Conservation (phyloP, 768 basidiomycete species). For the Candolleomyces eurysporus region DNA sequence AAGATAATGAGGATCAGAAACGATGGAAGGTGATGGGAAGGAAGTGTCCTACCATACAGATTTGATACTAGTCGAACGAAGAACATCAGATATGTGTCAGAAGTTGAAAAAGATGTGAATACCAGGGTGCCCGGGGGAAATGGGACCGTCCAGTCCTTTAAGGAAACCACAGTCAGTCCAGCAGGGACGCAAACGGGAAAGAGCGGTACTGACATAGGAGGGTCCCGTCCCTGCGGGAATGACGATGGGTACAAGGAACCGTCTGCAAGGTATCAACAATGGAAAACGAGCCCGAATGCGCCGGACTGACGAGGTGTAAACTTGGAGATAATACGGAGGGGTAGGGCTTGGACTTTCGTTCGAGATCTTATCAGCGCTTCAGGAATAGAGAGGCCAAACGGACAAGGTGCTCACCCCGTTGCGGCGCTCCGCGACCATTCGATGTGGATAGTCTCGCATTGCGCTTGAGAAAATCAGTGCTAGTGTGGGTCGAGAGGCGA, state of each 20-base stretch:
- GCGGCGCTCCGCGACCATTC: conserved; percentile 39
- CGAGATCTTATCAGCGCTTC: neutral
- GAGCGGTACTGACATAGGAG: conserved; percentile 40
- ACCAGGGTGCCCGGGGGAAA: conserved; percentile 58
- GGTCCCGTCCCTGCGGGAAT: conserved; percentile 46
- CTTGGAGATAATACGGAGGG: conserved; percentile 58
- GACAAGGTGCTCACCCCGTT: conserved; percentile 32
- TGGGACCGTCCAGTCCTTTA: conserved; percentile 57
- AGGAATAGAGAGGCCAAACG: conserved; percentile 3
- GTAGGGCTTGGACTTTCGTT: conserved; percentile 47
- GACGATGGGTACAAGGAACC: conserved; percentile 50
- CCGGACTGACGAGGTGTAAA: conserved; percentile 56
- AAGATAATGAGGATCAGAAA: neutral
- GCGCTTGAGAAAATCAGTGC: conserved; percentile 24
- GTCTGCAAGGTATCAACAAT: conserved; percentile 23
- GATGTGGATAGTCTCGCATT: conserved; percentile 44
- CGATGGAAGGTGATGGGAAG: neutral
- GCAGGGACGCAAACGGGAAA: neutral
- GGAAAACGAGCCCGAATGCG: neutral
- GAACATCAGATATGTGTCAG: neutral
- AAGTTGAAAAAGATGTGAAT: neutral
- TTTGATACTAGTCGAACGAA: conserved; percentile 47
- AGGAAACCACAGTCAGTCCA: neutral
- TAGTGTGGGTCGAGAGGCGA: neutral
- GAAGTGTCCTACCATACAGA: conserved; percentile 53